Base-by-base conservation (phyloP, 2,329 filamentous ascomycete species). In the Botrytis sinoallii region DNA sequence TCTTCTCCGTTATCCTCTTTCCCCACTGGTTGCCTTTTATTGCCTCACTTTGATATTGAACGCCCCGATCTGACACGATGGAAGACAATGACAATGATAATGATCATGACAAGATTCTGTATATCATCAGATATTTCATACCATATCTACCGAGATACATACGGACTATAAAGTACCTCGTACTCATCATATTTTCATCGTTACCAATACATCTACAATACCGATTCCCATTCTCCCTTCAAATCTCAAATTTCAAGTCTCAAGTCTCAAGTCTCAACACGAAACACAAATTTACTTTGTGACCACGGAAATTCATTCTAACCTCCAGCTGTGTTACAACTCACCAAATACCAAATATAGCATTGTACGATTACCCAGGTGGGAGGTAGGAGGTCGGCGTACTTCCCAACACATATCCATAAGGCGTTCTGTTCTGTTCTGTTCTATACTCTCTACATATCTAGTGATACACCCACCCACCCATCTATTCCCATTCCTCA, bases 1-100 rank as follows among this genome's bases (percentile, higher is more conserved):
- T 48, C 29, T 66, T 38, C 22, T 9, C 22, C 16, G 7, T 48
- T n/a, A 12, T 32, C 22, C n/a, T 38, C 18, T 14, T 25, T 20
- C 48, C 61, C 70, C 20, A 46, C 44, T 66, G 61, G 48, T 48
- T 67, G 57, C n/a, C 40, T 55, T 14, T 55, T 29, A 18, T 55
- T 72, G 48, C 61, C 70, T 72, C 70, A 59, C 40, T 67, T 67
- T 46, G 20, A 70, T 55, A 14, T 29, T 25, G 22, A 52, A 67
- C 32, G 64, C 32, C 46, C 6, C 8, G 14, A 29, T 55, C 32
- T 38, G 64, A 40, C 18, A n/a, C 14, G 6, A 29, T 14, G 18
- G 7, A 35, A 6, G 25, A n/a, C 25, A n/a, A n/a, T 52, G 25
- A 10, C 3, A 44, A 44, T 44, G 38, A 40, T 12, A 52, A n/a